These are phyloP conservation scores for Penicillium manginii DNA, from an alignment of 495 filamentous ascomycete species.

Conservation along the genomic window DNA sequence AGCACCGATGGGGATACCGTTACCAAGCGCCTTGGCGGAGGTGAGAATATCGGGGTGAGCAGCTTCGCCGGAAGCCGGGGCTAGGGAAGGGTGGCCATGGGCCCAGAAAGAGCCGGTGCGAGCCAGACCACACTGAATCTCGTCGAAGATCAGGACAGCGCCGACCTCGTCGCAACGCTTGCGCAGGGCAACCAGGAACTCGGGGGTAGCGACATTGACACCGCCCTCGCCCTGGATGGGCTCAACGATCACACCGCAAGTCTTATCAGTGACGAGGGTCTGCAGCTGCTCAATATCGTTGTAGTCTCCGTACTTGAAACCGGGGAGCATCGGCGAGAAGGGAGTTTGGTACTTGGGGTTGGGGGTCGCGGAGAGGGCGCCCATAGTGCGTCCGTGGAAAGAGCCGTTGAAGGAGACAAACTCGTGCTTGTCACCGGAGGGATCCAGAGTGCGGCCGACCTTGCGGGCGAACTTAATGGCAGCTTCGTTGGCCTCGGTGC, in stretches of 20 bases:
- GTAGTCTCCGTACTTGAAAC: conserved; percentile 83
- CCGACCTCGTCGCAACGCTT: conserved; percentile 83
- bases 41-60: conserved; percentile 95
- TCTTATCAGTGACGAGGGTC: conserved; percentile 75
- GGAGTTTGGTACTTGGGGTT: conserved; percentile 98
- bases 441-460: conserved; percentile 72
- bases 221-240: conserved; percentile 98
- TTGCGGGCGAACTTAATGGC: conserved; percentile 97
- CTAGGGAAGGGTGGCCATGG: conserved; percentile 66
- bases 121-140: conserved; percentile 92
- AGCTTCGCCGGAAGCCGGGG: conserved; percentile 49
- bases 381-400: conserved; percentile 98
- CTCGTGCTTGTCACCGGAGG: conserved; percentile 75
- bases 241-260: conserved; percentile 95
- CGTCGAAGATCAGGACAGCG: conserved; percentile 89
- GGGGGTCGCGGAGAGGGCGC: conserved; percentile 87
- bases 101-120: conserved; percentile 92
- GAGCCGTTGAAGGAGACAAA: conserved; percentile 86
- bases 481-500: conserved; percentile 94
- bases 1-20: conserved; percentile 93
- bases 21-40: conserved; percentile 92
- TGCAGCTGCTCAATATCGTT: conserved; percentile 76
- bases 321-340: conserved; percentile 93
- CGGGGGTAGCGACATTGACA: conserved; percentile 77
- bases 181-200: conserved; percentile 79